Conservation (phyloP, 495 filamentous ascomycete genomes). For the Aspergillus bridgeri region DNA sequence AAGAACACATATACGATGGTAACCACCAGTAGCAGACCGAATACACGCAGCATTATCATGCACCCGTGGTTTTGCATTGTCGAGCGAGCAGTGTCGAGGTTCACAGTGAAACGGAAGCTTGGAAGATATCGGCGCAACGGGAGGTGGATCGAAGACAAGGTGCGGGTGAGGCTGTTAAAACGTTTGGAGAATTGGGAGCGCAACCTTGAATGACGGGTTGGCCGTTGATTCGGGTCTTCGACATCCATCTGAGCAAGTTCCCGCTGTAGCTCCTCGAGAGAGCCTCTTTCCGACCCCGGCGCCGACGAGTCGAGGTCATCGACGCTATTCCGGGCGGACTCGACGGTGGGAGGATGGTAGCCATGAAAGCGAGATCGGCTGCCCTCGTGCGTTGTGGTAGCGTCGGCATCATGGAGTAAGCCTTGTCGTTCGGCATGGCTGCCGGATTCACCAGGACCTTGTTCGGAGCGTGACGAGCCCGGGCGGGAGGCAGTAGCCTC, state of each 20-base stretch:
- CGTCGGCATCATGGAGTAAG: conserved; percentile 43
- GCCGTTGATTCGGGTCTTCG: conserved; percentile 59
- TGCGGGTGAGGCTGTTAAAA: conserved; percentile 50
- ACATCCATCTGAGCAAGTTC: conserved; percentile 92
- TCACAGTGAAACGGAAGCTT: conserved; percentile 34
- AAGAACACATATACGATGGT: conserved; percentile 78
- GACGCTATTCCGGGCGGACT: conserved; percentile 61
- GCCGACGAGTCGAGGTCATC: conserved; percentile 50
- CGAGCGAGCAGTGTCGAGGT: conserved; percentile 27
- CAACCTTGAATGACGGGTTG: conserved; percentile 37
- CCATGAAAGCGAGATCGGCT: conserved; percentile 38
- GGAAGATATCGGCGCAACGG: conserved; percentile 51
- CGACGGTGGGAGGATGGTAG: conserved; percentile 74
- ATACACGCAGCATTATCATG: conserved; percentile 64
- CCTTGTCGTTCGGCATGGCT: conserved; percentile 62
- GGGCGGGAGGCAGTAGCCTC: conserved; percentile 70
- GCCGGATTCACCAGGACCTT: conserved; percentile 50
- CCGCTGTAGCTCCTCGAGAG: conserved; percentile 61
- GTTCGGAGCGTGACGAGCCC: conserved; percentile 60
- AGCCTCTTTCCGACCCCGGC: conserved; percentile 40
- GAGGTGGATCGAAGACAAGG: conserved; percentile 52
- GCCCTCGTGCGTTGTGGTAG: conserved; percentile 25
- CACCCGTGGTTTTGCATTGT: conserved; percentile 41
- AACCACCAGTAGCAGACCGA: conserved; percentile 71
- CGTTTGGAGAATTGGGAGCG: conserved; percentile 52